A percentile compares a stretch with the other conserved stretches of the same genome.
Conservation (phyloP, 192 early-diverging fungal species). For the Coemansia furcata region DNA sequence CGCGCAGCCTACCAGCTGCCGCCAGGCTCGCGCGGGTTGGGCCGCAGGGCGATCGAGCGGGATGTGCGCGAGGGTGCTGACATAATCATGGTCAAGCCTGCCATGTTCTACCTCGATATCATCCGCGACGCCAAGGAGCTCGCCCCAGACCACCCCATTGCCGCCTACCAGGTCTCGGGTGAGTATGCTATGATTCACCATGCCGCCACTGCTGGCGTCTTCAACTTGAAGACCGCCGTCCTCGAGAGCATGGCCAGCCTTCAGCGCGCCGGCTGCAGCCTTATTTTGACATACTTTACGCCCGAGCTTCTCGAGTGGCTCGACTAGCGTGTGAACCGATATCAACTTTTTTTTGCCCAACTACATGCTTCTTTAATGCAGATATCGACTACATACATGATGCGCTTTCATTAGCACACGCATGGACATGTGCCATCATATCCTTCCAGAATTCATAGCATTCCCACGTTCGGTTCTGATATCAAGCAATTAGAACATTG, state of each 20-base stretch:
- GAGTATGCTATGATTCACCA: slow-evolving; percentile 86
- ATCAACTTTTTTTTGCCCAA: background rate
- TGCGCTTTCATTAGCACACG: background rate
- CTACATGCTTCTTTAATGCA: background rate
- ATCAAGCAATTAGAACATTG: too few relatives aligned
- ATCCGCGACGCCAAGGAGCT: slow-evolving; percentile 78
- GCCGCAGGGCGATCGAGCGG: slow-evolving; percentile 80
- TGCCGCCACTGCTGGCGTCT: slow-evolving; percentile 77
- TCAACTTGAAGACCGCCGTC: slow-evolving; percentile 80
- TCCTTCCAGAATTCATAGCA: too few relatives aligned
- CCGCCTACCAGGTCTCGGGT: slow-evolving; percentile 95
- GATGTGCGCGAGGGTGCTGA: slow-evolving; percentile 95
- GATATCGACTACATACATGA: background rate
- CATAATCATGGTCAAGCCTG: slow-evolving; percentile 98
- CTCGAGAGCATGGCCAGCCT: slow-evolving; percentile 81
- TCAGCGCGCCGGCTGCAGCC: slow-evolving; percentile 84
- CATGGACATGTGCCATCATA: too few relatives aligned
- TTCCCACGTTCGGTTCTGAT: too few relatives aligned
- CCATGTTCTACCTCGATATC: slow-evolving; percentile 92
- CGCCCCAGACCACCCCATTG: slow-evolving; percentile 84
- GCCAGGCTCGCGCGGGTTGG: slow-evolving; percentile 81
- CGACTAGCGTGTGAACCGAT: slow-evolving; percentile 28
- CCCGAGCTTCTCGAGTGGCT: slow-evolving; percentile 92
- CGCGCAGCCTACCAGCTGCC: slow-evolving; percentile 96
- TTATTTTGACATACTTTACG: slow-evolving; percentile 96